Percentiles rank a stretch among this genome's conserved stretches.
These are phyloP conservation scores for Rosa chinensis DNA, from an alignment of 306 rosid species.

Conservation along the genomic window DNA sequence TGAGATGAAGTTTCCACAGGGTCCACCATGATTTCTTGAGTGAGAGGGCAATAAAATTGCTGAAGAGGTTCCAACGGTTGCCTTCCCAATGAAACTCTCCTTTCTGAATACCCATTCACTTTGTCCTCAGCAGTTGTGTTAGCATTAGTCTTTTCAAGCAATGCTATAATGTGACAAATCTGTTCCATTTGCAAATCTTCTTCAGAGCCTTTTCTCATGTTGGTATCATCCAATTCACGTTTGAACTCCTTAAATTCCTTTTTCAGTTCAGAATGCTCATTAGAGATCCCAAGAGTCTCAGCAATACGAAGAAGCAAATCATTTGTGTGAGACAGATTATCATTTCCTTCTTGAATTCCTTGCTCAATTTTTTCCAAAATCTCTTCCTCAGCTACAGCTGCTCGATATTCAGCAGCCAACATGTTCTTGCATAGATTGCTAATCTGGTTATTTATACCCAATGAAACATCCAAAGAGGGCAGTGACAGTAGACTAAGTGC, in stretches of 20 bases:
- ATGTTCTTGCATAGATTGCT: slow-evolving; percentile 45
- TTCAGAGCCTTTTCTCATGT: slow-evolving; percentile 32
- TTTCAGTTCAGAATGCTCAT: slow-evolving; percentile 36
- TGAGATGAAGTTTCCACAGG: slow-evolving; percentile 71
- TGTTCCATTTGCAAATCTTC: slow-evolving; percentile 52
- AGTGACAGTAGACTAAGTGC: slow-evolving; percentile 43
- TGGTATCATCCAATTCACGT: slow-evolving; percentile 41
- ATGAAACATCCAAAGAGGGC: slow-evolving; percentile 36
- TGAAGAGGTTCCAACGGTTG: slow-evolving; percentile 42
- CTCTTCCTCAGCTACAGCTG: slow-evolving; percentile 38
- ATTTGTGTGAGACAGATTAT: slow-evolving; percentile 27
- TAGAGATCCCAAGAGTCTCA: slow-evolving; percentile 48
- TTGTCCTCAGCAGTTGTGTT: slow-evolving; percentile 41
- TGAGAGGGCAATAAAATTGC: slow-evolving; percentile 54
- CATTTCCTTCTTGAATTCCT: slow-evolving; percentile 39
- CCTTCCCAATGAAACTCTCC: slow-evolving; percentile 49
- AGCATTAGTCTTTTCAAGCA: slow-evolving; percentile 48
- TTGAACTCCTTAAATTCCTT: slow-evolving; percentile 47
- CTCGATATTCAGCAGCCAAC: slow-evolving; percentile 38
- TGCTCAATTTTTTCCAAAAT: slow-evolving; percentile 43
- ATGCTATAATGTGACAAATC: slow-evolving; percentile 24
- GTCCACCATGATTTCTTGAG: slow-evolving; percentile 62
- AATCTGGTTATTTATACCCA: slow-evolving; percentile 31
- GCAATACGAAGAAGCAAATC: slow-evolving; percentile 39
- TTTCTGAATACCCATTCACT: slow-evolving; percentile 42